These are phyloP conservation scores for Naganishia vaughanmartiniae DNA, from an alignment of 768 basidiomycete species.

Conservation along the genomic window DNA sequence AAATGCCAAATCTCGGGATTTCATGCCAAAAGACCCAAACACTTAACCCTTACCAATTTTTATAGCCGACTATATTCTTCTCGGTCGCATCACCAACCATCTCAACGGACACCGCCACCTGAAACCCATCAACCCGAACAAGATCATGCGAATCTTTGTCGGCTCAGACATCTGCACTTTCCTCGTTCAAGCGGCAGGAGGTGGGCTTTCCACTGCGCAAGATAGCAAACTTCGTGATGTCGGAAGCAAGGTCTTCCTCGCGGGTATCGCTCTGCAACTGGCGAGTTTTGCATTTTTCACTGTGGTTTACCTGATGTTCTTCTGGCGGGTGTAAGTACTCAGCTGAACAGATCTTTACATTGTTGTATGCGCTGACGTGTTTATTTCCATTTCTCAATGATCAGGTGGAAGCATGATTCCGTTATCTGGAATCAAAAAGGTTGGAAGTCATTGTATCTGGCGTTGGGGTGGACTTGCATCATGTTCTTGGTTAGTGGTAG, in stretches of 20 bases:
- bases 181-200: conserved; percentile 51
- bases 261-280: conserved; percentile 50
- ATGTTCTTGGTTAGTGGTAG: conserved; percentile 41
- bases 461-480: conserved; percentile 50
- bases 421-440: conserved; percentile 42
- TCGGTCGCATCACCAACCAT: conserved; percentile 44
- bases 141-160: conserved; percentile 47
- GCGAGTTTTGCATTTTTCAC: conserved; percentile 48
- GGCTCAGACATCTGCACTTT: conserved; percentile 50
- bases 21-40: too few species aligned
- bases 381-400: conserved; percentile 11
- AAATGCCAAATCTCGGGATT: too few species aligned
- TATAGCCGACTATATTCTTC: conserved; percentile 47
- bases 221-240: conserved; percentile 37
- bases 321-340: conserved; percentile 41
- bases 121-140: conserved; percentile 42
- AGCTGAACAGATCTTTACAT: neutral
- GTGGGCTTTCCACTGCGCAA: conserved; percentile 45
- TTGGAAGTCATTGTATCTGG: conserved; percentile 50
- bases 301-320: conserved; percentile 42
- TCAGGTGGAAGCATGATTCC: conserved; percentile 37
- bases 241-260: conserved; percentile 50
- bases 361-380: neutral
- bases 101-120: conserved; percentile 42
- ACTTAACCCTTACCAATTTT: neutral